Evolutionary conservation across 2,329 filamentous ascomycete species (phyloP), one percentile per base, ranked within the genome.

Genomic region (Aspergillus brasiliensis): DNA sequence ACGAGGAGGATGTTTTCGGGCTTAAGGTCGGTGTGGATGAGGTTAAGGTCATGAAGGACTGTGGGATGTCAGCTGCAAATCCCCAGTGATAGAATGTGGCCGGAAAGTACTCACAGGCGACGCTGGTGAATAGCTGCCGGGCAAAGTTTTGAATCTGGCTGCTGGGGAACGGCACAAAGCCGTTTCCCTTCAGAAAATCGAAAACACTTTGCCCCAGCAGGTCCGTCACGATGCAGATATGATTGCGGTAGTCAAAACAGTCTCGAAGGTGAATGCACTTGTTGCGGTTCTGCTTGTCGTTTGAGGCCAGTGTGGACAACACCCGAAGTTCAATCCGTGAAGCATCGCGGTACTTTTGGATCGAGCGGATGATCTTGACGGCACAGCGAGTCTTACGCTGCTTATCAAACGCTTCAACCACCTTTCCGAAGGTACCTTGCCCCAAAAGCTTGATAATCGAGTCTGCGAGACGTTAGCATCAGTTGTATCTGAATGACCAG

Each of bases 131-230:
- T 15, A 99, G 82, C 74, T 99, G 95, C 52, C 94, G 88, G 51
- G 95, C 95, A 82, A 99, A 98, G 74, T 87, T 94, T 76, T 98
- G 95, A 60, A 99, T 99, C 77, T 99, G 95, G 66, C 93, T 97
- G 82, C 96, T 98, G 11, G 95, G 95, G 72, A 99, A 99, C 0
- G 95, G 95, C 17, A 97, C 92, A 73, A 99, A 99, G 65, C 87
- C 86, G 73, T 98, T 98, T 71, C 89, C 88, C 80, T 99, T 99
- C 51, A 99, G 83, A 69, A 99, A 99, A 78, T 99, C 95, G 74
- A 99, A 99, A 55, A 99, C 94, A 70, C 94, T 98, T 73, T 97
- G 94, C 51, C 94, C 94, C 31, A 98, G 85, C 15, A 90, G 78
- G 73, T 89, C 87, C 13, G 87, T 90, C 68, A 90, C 87, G 62